Conservation (phyloP, 352 stramenopile species). For the Blastocystis hominis region DNA sequence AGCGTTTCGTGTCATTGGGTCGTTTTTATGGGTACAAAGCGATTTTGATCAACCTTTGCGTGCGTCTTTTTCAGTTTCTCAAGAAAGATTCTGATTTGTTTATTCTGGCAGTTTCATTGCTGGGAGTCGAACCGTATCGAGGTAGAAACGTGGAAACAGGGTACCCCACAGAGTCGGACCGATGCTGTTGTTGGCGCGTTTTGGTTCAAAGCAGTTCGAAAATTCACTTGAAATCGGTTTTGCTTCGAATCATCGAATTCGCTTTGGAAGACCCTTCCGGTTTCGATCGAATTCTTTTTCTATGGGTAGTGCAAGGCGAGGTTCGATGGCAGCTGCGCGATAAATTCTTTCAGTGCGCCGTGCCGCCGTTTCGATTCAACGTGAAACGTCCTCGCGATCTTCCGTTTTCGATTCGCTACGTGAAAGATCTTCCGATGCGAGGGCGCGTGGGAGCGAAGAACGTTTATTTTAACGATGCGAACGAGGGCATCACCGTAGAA, state of each 20-base stretch:
- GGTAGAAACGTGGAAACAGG: not conserved
- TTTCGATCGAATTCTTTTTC: not conserved
- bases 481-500: not conserved
- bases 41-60: not conserved
- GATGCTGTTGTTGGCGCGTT: too few relatives aligned
- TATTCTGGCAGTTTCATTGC: not conserved
- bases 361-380: slow-evolving; percentile 5
- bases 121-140: not conserved
- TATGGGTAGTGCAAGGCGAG: not conserved
- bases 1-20: not conserved
- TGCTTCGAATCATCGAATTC: not conserved
- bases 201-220: not conserved
- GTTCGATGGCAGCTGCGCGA: not conserved
- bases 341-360: not conserved
- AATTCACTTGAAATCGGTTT: not conserved
- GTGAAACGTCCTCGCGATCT: not conserved
- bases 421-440: not conserved
- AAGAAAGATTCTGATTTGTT: not conserved
- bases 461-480: not conserved
- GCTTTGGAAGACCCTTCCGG: not conserved
- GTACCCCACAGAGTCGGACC: too few relatives aligned
- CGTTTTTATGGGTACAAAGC: not conserved
- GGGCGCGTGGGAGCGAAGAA: not conserved
- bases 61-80: not conserved
- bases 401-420: not conserved